These are phyloP conservation scores for Papilionanthe hybrid DNA, from an alignment of 116 monocot species.

Conservation along the genomic window DNA sequence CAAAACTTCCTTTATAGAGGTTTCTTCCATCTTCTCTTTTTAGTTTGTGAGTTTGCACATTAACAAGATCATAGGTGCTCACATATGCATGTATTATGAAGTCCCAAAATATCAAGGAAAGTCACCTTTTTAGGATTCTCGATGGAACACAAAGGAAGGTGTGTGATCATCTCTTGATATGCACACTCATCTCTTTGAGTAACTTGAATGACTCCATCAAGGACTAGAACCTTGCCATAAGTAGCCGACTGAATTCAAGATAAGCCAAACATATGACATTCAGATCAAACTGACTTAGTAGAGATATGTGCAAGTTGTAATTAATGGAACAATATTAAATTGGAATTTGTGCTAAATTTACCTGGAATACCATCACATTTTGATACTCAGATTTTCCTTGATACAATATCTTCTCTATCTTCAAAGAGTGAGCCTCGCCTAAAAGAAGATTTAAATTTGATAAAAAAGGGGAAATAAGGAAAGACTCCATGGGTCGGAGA, in stretches of 20 bases:
- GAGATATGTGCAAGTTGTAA: background rate
- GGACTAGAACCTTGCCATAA: conserved; percentile 91
- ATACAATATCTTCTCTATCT: conserved; percentile 21
- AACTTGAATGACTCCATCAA: conserved; percentile 96
- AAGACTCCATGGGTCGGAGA: background rate
- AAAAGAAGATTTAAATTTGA: background rate
- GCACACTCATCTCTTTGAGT: conserved; percentile 98
- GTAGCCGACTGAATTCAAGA: conserved; percentile 69
- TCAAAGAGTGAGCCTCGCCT: conserved; percentile 33
- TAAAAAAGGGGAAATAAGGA: background rate
- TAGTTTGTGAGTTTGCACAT: background rate
- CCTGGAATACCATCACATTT: conserved; percentile 92
- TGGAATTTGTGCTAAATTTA: conserved; percentile 16
- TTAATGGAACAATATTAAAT: background rate
- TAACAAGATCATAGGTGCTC: background rate
- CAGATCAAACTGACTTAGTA: conserved; percentile 4
- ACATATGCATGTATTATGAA: conserved; percentile 1
- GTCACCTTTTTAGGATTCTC: conserved; percentile 76
- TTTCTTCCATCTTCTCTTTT: background rate
- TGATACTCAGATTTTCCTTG: conserved; percentile 89
- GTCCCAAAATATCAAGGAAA: background rate
- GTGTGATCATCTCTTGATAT: conserved; percentile 96
- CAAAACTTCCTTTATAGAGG: background rate
- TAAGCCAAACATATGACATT: background rate
- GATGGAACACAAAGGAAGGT: conserved; percentile 90